Conservation (phyloP, 1,284 basidiomycete species). For the Somion occarium region DNA sequence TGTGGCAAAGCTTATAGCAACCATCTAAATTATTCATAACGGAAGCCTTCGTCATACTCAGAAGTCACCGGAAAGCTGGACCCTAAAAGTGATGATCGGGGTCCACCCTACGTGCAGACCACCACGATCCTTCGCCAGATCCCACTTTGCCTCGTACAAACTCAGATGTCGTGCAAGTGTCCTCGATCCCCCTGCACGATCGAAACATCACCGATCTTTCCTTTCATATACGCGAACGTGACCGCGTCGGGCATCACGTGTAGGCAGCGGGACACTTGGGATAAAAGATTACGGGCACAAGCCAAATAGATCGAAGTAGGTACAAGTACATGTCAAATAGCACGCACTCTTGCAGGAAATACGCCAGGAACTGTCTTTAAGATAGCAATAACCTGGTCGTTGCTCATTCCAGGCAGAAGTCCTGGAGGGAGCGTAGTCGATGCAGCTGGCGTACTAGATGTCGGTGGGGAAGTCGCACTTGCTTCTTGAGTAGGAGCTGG, state of each 20-base stretch:
- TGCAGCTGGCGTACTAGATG: slow-evolving; percentile 7
- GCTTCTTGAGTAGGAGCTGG: slow-evolving; percentile 6
- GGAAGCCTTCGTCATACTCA: no score
- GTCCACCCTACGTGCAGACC: no score
- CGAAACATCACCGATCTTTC: neutral
- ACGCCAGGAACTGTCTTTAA: slow-evolving; percentile 44
- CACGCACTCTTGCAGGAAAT: slow-evolving; percentile 33
- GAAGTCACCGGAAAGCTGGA: no score
- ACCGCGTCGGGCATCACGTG: slow-evolving; percentile 17
- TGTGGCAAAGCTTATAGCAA: slow-evolving; percentile 9
- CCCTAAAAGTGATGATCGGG: no score
- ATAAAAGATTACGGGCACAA: slow-evolving; percentile 1
- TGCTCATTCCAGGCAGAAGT: slow-evolving; percentile 34
- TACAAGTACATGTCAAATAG: neutral
- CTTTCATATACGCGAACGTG: slow-evolving; percentile 13
- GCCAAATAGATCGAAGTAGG: neutral
- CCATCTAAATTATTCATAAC: no score
- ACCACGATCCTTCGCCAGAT: no score
- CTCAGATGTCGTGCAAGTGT: neutral
- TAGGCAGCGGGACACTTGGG: neutral
- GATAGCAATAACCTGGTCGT: slow-evolving; percentile 46
- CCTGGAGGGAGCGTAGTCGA: slow-evolving; percentile 9
- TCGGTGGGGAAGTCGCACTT: neutral
- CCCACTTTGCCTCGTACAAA: no score
- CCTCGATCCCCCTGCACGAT: neutral